Percentiles rank a stretch among this genome's conserved stretches.
phyloP scores from a whole-genome alignment of 2,329 filamentous ascomycete genomes.

The Tolypocladium cylindrosporum region DNA sequence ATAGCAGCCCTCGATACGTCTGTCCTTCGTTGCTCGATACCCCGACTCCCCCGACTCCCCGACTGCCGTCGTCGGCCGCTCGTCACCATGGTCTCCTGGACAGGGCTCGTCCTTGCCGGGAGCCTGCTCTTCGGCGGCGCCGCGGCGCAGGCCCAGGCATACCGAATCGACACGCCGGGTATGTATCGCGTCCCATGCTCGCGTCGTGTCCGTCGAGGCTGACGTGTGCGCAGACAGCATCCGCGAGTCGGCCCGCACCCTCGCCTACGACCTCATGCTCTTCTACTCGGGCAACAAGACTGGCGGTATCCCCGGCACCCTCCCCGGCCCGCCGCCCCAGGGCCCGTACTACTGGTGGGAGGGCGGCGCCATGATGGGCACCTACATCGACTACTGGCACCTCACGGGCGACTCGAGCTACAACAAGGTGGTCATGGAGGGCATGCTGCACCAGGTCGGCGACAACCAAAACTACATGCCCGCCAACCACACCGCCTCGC shows the following conservation, averaged over 20 bases:
- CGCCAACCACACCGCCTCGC: slow-evolving; percentile 43
- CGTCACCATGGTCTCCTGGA: neutral
- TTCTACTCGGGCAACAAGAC: slow-evolving; percentile 41
- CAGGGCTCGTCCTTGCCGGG: slow-evolving; percentile 2
- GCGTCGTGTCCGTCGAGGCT: neutral
- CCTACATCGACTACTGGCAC: slow-evolving; percentile 61
- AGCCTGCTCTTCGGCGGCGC: slow-evolving; percentile 3
- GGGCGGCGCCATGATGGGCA: slow-evolving; percentile 57
- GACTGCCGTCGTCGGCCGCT: neutral
- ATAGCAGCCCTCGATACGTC: too few relatives aligned
- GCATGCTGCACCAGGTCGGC: slow-evolving; percentile 50
- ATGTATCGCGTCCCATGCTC: neutral
- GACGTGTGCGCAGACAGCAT: slow-evolving; percentile 29
- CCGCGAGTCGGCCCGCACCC: slow-evolving; percentile 30
- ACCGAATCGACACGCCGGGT: slow-evolving; percentile 22
- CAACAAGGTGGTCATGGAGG: slow-evolving; percentile 47
- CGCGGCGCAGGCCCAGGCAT: slow-evolving; percentile 17
- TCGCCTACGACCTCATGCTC: slow-evolving; percentile 40
- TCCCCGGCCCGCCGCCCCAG: slow-evolving; percentile 41
- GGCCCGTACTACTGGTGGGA: slow-evolving; percentile 66
- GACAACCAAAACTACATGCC: slow-evolving; percentile 49
- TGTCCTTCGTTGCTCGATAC: neutral
- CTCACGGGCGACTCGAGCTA: slow-evolving; percentile 55
- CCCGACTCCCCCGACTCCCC: neutral
- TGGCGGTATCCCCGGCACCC: slow-evolving; percentile 44